phyloP scores from a whole-genome alignment of 1,284 basidiomycete genomes.

The Apiotrichum gamsii region DNA sequence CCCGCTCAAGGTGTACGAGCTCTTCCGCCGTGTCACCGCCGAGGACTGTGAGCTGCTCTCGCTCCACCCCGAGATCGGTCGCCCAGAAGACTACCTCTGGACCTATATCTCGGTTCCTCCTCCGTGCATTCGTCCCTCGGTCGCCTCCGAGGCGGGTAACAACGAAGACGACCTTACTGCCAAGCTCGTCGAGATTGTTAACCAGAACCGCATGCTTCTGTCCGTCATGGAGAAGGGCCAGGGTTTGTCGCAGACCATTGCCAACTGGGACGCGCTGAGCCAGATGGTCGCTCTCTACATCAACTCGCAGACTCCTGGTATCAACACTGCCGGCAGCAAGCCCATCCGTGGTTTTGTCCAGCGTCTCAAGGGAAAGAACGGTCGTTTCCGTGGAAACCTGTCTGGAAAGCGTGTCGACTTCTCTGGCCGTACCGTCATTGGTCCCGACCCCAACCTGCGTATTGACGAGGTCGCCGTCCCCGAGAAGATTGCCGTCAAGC shows the following conservation, averaged over 20 bases:
- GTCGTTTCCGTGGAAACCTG: conserved; percentile 95
- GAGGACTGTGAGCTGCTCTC: conserved; percentile 97
- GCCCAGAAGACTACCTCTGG: conserved; percentile 98
- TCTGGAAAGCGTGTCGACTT: conserved; percentile 99
- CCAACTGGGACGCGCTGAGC: conserved; percentile 96
- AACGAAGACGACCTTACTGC: conserved; percentile 99
- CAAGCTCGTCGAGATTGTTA: conserved; percentile 95
- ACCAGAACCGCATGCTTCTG: conserved; percentile 88
- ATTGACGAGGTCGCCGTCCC: conserved; percentile 98
- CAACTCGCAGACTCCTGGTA: conserved; percentile 94
- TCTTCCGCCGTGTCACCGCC: conserved; percentile 88
- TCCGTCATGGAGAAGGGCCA: conserved; percentile 81
- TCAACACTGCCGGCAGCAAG: conserved; percentile 73
- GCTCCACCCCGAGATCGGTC: conserved; percentile 76
- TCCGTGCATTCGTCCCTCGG: conserved; percentile 94
- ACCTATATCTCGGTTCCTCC: conserved; percentile 98
- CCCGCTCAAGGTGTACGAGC: conserved; percentile 83
- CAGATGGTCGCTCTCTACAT: conserved; percentile 95
- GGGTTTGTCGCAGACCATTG: conserved; percentile 84
- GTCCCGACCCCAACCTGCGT: conserved; percentile 93
- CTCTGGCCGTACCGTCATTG: conserved; percentile 96
- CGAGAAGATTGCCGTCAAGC: conserved; percentile 87
- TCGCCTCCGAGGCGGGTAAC: conserved; percentile 86
- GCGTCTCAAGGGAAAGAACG: conserved; percentile 96
- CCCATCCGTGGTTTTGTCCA: conserved; percentile 97